phyloP scores from a whole-genome alignment of 2,329 filamentous ascomycete species.

The Chaetomiaceae sp. region DNA sequence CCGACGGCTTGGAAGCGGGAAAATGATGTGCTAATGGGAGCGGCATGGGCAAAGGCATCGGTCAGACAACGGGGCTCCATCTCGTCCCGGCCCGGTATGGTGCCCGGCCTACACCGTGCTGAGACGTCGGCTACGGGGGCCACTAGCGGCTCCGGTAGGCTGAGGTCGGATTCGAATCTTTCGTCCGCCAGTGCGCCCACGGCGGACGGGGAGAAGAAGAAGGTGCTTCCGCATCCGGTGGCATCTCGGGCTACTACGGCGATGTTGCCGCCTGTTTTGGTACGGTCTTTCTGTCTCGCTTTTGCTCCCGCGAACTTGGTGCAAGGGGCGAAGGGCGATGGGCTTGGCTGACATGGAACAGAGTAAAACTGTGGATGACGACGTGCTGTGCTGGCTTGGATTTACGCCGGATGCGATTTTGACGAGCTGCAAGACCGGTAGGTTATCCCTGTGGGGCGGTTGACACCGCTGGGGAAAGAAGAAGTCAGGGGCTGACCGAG shows the following conservation, averaged over 20 bases:
- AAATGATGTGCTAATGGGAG: not conserved
- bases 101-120: conserved; percentile 45
- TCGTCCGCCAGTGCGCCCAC: conserved; percentile 40
- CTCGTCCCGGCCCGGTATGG: conserved; percentile 43
- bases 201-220: conserved; percentile 3
- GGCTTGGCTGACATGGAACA: conserved; percentile 33
- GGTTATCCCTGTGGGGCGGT: conserved; percentile 34
- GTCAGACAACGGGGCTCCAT: conserved; percentile 54
- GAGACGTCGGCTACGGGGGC: conserved; percentile 45
- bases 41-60: conserved; percentile 42
- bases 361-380: conserved; percentile 78
- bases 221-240: conserved; percentile 68
- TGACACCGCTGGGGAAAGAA: too few species aligned
- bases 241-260: conserved; percentile 80
- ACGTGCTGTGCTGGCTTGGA: conserved; percentile 85
- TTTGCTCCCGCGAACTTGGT: too few species aligned
- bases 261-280: conserved; percentile 85
- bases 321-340: too few species aligned
- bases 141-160: conserved; percentile 43
- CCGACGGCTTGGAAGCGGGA: not conserved
- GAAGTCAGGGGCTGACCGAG: not conserved
- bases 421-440: conserved; percentile 86
- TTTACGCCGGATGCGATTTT: conserved; percentile 93
- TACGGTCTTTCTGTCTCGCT: conserved; percentile 39
- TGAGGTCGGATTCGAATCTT: conserved; percentile 67